Evolutionary conservation across 1,139 yeast genomes (phyloP).

Genomic region (Taphrina wiesneri): DNA sequence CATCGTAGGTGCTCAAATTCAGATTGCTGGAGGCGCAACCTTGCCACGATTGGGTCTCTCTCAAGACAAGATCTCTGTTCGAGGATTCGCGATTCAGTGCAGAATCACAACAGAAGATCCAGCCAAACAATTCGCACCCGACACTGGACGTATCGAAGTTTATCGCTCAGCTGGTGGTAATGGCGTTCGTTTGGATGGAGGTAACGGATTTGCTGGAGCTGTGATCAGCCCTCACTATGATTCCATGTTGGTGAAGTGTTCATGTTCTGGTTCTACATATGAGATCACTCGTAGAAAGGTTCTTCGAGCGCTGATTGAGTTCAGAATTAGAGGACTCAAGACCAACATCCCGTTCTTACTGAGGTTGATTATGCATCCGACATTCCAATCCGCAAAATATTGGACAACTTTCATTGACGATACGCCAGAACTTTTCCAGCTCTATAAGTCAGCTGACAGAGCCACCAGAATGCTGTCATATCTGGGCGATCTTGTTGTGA

Average conservation of each 20-base stretch:
- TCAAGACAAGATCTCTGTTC: slow-evolving; percentile 90
- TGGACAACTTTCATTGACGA: slow-evolving; percentile 99
- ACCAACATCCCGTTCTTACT: slow-evolving; percentile 95
- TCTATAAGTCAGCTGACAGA: slow-evolving; percentile 93
- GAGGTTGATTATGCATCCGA: slow-evolving; percentile 87
- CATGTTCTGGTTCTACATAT: slow-evolving; percentile 93
- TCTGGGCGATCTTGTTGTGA: slow-evolving; percentile 88
- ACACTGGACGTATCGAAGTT: slow-evolving; percentile 97
- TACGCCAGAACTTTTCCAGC: slow-evolving; percentile 91
- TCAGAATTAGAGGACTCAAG: slow-evolving; percentile 97
- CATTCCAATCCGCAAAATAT: slow-evolving; percentile 83
- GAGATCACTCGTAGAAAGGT: slow-evolving; percentile 97
- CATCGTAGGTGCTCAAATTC: slow-evolving; percentile 97
- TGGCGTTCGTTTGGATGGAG: slow-evolving; percentile 98
- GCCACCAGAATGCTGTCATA: slow-evolving; percentile 89
- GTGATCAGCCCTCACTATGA: slow-evolving; percentile 97
- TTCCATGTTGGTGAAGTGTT: slow-evolving; percentile 96
- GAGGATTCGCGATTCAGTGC: slow-evolving; percentile 99
- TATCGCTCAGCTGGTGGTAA: slow-evolving; percentile 99
- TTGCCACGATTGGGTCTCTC: slow-evolving; percentile 84
- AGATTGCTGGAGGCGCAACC: slow-evolving; percentile 98
- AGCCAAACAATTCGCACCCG: slow-evolving; percentile 94
- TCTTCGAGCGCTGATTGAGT: slow-evolving; percentile 94
- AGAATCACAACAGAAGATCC: slow-evolving; percentile 99
- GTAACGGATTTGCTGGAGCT: slow-evolving; percentile 99